Conservation (phyloP, 2,329 filamentous ascomycete genomes). For the Setomelanomma holmii region DNA sequence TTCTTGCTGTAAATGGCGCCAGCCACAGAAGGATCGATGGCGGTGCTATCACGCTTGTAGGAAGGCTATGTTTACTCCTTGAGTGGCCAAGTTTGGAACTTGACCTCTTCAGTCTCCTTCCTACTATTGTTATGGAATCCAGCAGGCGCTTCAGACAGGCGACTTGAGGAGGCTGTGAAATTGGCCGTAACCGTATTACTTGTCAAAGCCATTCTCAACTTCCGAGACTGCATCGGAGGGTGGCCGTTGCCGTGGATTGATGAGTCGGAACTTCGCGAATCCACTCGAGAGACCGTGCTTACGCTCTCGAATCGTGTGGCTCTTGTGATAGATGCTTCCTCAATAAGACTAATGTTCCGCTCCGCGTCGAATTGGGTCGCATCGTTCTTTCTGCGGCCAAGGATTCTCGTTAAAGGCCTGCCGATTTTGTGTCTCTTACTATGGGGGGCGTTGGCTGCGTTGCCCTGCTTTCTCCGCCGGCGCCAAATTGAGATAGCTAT, state of each 20-base stretch:
- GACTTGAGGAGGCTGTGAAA: not conserved
- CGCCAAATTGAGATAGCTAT: not conserved
- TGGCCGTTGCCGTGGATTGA: not conserved
- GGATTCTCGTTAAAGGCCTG: not conserved
- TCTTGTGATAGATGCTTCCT: not conserved
- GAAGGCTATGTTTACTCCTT: not conserved
- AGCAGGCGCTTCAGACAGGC: not conserved
- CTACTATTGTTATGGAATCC: not conserved
- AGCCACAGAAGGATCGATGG: no score
- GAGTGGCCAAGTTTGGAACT: not conserved
- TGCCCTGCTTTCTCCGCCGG: no score
- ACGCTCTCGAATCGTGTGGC: not conserved
- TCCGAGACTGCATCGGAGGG: not conserved
- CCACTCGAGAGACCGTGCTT: not conserved
- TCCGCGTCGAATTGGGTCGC: not conserved
- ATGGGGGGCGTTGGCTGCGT: not conserved
- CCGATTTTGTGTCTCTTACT: not conserved
- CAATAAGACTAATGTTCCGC: not conserved
- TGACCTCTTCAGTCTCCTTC: not conserved
- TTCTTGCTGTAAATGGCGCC: no score
- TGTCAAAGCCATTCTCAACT: not conserved
- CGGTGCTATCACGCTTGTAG: no score
- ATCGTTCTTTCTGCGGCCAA: not conserved
- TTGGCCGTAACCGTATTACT: not conserved
- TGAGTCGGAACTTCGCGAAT: not conserved